A percentile compares a stretch with the other conserved stretches of the same genome.
phyloP scores from a whole-genome alignment of 345 rosid species.

The Rhodamnia argentea region DNA sequence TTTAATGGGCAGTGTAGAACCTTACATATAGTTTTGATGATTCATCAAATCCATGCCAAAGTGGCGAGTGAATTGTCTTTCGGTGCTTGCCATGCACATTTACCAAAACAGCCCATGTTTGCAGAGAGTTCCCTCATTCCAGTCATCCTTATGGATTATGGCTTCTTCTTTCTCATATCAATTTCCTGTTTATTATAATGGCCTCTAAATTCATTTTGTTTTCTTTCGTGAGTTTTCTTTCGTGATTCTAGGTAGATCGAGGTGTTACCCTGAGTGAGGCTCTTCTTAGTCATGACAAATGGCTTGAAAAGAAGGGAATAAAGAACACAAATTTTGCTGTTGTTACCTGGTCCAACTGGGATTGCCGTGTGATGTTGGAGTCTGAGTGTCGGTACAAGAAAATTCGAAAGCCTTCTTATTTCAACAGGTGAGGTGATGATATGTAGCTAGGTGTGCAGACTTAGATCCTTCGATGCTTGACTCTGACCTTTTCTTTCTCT shows the following conservation, averaged over 20 bases:
- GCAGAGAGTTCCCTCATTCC: background rate
- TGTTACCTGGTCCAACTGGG: conserved; percentile 44
- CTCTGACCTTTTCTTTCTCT: background rate
- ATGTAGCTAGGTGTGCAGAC: background rate
- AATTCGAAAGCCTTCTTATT: conserved; percentile 32
- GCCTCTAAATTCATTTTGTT: background rate
- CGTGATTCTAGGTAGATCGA: conserved; percentile 23
- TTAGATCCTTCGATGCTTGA: background rate
- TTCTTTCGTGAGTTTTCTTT: background rate
- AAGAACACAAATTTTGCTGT: conserved; percentile 28
- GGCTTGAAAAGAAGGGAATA: conserved; percentile 42
- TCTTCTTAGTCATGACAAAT: conserved; percentile 35
- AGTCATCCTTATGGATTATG: background rate
- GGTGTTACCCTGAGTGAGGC: conserved; percentile 37
- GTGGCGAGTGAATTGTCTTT: background rate
- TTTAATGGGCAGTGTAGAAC: background rate
- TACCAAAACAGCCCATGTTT: background rate
- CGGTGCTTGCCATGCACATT: background rate
- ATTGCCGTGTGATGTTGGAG: conserved; percentile 41
- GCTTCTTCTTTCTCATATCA: background rate
- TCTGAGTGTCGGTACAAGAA: conserved; percentile 38
- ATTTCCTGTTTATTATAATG: background rate
- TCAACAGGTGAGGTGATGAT: conserved; percentile 18
- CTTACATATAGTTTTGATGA: background rate
- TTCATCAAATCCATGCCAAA: background rate